Evolutionary conservation across 2,329 filamentous ascomycete species (phyloP).

Genomic region (Paracoccidioides brasiliensis): DNA sequence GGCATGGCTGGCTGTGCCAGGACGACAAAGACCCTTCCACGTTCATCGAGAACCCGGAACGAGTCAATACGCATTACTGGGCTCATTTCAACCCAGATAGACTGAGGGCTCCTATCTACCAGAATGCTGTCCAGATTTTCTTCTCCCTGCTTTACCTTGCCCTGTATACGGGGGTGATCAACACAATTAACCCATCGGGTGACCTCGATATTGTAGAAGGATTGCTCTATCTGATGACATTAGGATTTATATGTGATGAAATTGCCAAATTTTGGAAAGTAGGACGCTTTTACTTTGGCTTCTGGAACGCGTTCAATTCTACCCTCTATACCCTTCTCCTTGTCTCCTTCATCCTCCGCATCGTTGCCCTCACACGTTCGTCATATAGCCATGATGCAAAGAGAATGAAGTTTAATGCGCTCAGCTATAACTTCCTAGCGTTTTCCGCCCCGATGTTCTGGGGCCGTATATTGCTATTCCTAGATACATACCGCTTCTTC

Average conservation of each 20-base stretch:
- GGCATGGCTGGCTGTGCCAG: constrained; percentile 94
- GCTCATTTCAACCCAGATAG: constrained; percentile 84
- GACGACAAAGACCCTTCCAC: constrained; percentile 80
- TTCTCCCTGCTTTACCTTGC: constrained; percentile 71
- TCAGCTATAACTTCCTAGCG: constrained; percentile 89
- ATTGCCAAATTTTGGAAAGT: constrained; percentile 85
- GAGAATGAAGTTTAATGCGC: constrained; percentile 54
- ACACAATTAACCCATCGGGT: constrained; percentile 76
- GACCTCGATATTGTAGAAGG: constrained; percentile 75
- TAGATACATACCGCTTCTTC: constrained; percentile 90
- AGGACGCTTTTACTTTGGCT: constrained; percentile 77
- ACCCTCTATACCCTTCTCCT: constrained; percentile 67
- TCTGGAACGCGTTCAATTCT: constrained; percentile 94
- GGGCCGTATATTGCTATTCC: constrained; percentile 79
- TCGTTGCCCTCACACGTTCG: constrained; percentile 58
- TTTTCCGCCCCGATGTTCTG: constrained; percentile 96
- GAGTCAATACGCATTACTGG: constrained; percentile 64
- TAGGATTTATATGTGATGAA: constrained; percentile 85
- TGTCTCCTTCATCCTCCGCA: constrained; percentile 63
- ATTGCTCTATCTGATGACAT: constrained; percentile 77
- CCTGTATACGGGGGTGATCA: constrained; percentile 83
- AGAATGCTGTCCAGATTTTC: constrained; percentile 78
- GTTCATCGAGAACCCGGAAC: constrained; percentile 77
- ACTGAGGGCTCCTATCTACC: constrained; percentile 83
- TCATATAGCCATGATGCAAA: constrained; percentile 35